Conservation (phyloP, 106 monocot genomes). For the Iris macrosiphon region DNA sequence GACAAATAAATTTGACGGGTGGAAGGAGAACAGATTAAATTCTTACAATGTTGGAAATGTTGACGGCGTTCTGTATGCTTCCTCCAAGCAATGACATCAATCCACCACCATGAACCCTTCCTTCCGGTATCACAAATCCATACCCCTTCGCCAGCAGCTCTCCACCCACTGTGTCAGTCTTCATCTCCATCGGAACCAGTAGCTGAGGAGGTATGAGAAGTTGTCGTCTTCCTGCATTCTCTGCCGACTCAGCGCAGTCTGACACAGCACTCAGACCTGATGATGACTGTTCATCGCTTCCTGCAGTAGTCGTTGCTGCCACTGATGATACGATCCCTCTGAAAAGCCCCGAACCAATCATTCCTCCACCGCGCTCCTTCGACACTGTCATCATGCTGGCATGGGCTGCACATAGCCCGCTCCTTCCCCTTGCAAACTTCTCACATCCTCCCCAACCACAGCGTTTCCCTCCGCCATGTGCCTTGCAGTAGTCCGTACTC, state of each 20-base stretch:
- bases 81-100: constrained; percentile 10
- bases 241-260: not conserved
- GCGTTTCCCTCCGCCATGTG: constrained; percentile 12
- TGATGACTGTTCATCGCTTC: not conserved
- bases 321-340: not conserved
- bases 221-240: not conserved
- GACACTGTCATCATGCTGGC: constrained; percentile 1
- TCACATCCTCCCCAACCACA: constrained; percentile 2
- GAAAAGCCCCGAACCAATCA: not conserved
- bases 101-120: constrained; percentile 5
- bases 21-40: no score
- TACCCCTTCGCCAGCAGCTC: not conserved
- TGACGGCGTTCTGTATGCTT: not conserved
- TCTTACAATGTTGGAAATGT: no score
- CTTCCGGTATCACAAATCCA: constrained; percentile 9
- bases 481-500: constrained; percentile 16
- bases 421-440: constrained; percentile 5
- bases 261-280: not conserved
- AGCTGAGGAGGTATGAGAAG: not conserved
- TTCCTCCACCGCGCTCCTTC: not conserved
- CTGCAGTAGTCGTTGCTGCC: not conserved
- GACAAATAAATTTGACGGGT: no score
- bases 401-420: constrained; percentile 11
- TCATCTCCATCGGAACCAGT: not conserved
- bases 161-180: no score